These are phyloP conservation scores for Pleurozium schreberi DNA, from an alignment of 225 moss, liverwort and hornwort genomes.

Conservation along the genomic window DNA sequence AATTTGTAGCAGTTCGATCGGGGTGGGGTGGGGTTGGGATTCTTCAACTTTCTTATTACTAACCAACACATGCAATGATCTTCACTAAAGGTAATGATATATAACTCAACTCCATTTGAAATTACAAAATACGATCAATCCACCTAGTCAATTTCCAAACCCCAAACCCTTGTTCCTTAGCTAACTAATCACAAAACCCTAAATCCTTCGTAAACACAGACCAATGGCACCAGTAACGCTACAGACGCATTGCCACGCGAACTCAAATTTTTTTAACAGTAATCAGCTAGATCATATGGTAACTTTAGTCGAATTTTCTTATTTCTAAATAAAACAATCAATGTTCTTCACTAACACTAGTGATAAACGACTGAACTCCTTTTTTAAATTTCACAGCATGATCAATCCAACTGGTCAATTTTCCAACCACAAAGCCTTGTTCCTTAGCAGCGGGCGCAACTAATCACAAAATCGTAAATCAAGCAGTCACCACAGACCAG, in stretches of 20 bases:
- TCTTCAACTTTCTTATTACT: not conserved
- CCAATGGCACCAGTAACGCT: not conserved
- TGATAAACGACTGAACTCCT: too few species aligned
- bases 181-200: not conserved
- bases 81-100: not conserved
- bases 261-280: not conserved
- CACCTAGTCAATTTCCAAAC: not conserved
- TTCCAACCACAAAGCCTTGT: too few species aligned
- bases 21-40: too few species aligned
- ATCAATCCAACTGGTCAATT: not conserved
- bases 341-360: not conserved
- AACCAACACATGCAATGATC: not conserved
- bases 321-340: not conserved
- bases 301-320: not conserved
- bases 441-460: not conserved
- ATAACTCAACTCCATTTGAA: not conserved
- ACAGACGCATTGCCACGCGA: not conserved
- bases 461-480: not conserved
- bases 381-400: not conserved
- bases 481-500: not conserved
- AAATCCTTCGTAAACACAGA: not conserved
- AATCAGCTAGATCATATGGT: not conserved
- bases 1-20: not conserved
- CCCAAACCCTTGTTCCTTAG: not conserved
- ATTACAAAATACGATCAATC: not conserved